These are phyloP conservation scores for Penicillium sp. DNA, from an alignment of 2,329 filamentous ascomycete genomes.

Conservation along the genomic window DNA sequence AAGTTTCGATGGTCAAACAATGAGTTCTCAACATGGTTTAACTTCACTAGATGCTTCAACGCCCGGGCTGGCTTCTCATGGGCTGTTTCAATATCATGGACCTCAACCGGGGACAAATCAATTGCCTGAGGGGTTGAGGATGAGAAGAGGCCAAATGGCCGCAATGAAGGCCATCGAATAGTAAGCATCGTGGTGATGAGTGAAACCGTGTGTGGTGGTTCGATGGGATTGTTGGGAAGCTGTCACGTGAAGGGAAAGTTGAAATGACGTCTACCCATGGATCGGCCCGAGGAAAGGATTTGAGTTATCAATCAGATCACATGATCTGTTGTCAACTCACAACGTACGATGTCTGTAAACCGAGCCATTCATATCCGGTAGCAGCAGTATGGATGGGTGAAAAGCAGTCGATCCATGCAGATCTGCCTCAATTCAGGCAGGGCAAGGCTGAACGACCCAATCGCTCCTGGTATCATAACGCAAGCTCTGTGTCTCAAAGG, in stretches of 20 bases:
- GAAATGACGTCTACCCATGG: slow-evolving; percentile 11
- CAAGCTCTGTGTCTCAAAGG: too few species aligned
- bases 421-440: too few species aligned
- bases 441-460: too few species aligned
- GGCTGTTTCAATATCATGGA: slow-evolving; percentile 76
- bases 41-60: slow-evolving; percentile 84
- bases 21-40: slow-evolving; percentile 87
- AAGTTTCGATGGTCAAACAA: slow-evolving; percentile 72
- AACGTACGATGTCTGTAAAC: too few species aligned
- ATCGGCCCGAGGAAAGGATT: neutral
- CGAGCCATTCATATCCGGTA: too few species aligned
- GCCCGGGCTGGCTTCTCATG: slow-evolving; percentile 76
- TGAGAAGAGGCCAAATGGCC: slow-evolving; percentile 28
- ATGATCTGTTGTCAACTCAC: neutral
- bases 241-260: slow-evolving; percentile 10
- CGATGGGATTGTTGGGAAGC: slow-evolving; percentile 23
- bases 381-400: too few species aligned
- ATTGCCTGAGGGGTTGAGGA: slow-evolving; percentile 24
- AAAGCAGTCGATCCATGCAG: too few species aligned
- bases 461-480: too few species aligned
- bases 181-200: slow-evolving; percentile 20
- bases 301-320: slow-evolving; percentile 8
- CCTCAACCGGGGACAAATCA: slow-evolving; percentile 64
- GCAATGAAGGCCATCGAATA: slow-evolving; percentile 26
- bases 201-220: slow-evolving; percentile 1